phyloP scores from a whole-genome alignment of 371 early-diverging fungal species.

The Paraphysoderma sedebokerense region DNA sequence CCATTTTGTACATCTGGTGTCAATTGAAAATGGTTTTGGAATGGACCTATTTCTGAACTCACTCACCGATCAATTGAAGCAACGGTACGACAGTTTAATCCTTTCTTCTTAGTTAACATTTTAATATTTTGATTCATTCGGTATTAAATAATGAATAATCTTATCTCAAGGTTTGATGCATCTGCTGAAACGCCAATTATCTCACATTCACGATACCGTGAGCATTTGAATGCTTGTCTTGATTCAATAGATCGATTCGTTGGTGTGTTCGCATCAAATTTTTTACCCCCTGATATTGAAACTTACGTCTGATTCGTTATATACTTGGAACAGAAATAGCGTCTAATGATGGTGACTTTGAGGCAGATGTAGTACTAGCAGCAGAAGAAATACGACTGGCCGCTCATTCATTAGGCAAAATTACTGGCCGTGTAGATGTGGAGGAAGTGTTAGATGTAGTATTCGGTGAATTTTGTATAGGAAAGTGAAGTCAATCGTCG shows the following conservation, averaged over 20 bases:
- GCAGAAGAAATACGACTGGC: slow-evolving; percentile 65
- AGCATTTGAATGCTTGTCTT: slow-evolving; percentile 42
- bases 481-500: too few relatives aligned
- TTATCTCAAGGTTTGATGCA: slow-evolving; percentile 25
- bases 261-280: slow-evolving; percentile 14
- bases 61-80: slow-evolving; percentile 30
- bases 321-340: slow-evolving; percentile 10
- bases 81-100: slow-evolving; percentile 11
- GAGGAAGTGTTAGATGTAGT: slow-evolving; percentile 60
- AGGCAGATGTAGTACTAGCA: slow-evolving; percentile 38
- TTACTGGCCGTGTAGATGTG: slow-evolving; percentile 55
- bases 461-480: slow-evolving; percentile 68
- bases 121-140: too few relatives aligned
- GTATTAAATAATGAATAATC: too few relatives aligned
- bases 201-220: slow-evolving; percentile 55
- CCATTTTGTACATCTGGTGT: slow-evolving; percentile 25
- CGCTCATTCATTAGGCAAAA: slow-evolving; percentile 44
- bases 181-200: slow-evolving; percentile 27
- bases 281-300: background rate
- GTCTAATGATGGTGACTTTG: too few relatives aligned
- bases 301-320: background rate
- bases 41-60: slow-evolving; percentile 28
- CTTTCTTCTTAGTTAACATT: background rate
- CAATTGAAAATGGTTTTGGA: slow-evolving; percentile 42
- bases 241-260: slow-evolving; percentile 27